Base-by-base conservation (phyloP, 495 filamentous ascomycete genomes). In the Pyrenopolyporus hunteri region DNA sequence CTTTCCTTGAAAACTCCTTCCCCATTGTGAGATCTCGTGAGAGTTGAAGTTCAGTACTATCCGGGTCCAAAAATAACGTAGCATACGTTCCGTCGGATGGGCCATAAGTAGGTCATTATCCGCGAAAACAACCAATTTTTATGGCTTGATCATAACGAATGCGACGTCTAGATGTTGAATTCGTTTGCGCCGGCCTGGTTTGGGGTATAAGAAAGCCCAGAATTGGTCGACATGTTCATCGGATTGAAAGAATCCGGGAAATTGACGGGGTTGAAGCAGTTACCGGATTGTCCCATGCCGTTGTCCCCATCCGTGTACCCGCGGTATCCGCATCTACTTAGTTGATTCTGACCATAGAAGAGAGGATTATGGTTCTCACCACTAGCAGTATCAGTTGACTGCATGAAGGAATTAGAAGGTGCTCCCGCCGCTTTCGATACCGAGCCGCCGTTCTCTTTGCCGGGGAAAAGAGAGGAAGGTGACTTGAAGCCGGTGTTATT, bases 311-410 rank as follows among this genome's bases (percentile, higher is more conserved):
- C 74, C 19, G 32, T 60, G 45, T 72, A 75, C 46, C 59, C 50
- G 45, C 69, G 74, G 25, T 71, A 70, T 17, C 68, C 60, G 33
- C n/a, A n/a, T n/a, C n/a, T n/a, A n/a, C n/a, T n/a, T n/a, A n/a
- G n/a, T 42, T 69, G 63, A 19, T 66, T 56, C 31, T 74, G 73
- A 43, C 71, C 68, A 55, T 66, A 26, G 4, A 5, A 79, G 13
- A 82, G 70, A 1, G 80, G 79, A 44, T 82, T 82, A 39, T 73
- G 71, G 26, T 50, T 72, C 6, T 71, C 66, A 47, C 64, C 40
- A 6, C 70, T 63, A 28, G 74, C 64, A 5, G 67, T 53, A 19
- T 74, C 70, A 14, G 70, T 59, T 1, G 71, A 55, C 16, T 68
- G 70, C 7, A 73, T 67, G 32, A 74, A 79, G 8, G 69, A 55